phyloP scores from a whole-genome alignment of 2,329 filamentous ascomycete species.

The Stachybotrys chartarum region DNA sequence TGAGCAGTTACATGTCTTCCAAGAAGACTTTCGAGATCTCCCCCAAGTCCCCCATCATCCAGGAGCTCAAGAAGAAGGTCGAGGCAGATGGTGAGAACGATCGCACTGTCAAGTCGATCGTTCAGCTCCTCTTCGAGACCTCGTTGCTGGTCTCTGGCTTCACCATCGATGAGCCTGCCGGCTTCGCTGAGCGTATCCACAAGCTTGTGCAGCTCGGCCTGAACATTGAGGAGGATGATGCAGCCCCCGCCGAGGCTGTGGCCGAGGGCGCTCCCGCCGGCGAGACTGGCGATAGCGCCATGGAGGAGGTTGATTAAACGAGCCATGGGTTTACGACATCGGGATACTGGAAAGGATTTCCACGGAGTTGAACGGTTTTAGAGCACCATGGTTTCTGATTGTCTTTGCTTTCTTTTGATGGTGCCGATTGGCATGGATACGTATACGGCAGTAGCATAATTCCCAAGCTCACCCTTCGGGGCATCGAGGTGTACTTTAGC shows the following conservation, averaged over 20 bases:
- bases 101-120: constrained; percentile 98
- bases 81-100: constrained; percentile 96
- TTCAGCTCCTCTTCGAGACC: constrained; percentile 97
- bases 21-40: constrained; percentile 99
- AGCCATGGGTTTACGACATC: constrained; percentile 16
- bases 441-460: constrained; percentile 26
- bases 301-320: constrained; percentile 98
- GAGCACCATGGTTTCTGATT: constrained; percentile 24
- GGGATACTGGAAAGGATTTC: constrained; percentile 32
- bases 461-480: constrained; percentile 14
- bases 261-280: constrained; percentile 49
- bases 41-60: constrained; percentile 94
- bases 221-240: constrained; percentile 92
- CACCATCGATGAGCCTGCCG: constrained; percentile 97
- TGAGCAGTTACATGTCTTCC: constrained; percentile 99
- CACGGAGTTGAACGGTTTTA: constrained; percentile 33
- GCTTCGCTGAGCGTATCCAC: constrained; percentile 98
- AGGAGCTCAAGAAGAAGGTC: constrained; percentile 99
- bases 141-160: constrained; percentile 97
- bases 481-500: constrained; percentile 30
- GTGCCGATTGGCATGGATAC: constrained; percentile 9
- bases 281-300: constrained; percentile 79
- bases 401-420: constrained; percentile 21
- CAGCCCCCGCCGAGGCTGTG: constrained; percentile 52
- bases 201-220: constrained; percentile 97